Percentiles rank a stretch among this genome's conserved stretches.
These are phyloP conservation scores for Stagonosporopsis chrysanthemi DNA, from an alignment of 2,329 filamentous ascomycete genomes.

Conservation along the genomic window DNA sequence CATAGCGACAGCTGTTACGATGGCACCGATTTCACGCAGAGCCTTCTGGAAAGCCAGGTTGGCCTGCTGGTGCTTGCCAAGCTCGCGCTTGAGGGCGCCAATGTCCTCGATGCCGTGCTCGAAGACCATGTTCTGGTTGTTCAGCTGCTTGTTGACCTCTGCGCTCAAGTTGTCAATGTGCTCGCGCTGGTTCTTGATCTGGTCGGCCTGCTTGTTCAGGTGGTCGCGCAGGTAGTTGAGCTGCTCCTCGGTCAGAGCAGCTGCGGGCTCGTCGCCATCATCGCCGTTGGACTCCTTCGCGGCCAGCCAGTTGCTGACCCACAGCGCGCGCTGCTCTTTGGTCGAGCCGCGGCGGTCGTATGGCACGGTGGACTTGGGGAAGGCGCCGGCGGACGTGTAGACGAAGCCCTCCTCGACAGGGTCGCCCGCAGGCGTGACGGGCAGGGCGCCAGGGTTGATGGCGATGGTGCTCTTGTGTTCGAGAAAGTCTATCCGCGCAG, in stretches of 20 bases:
- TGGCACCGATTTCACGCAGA: conserved; percentile 93
- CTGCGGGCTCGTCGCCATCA: conserved; percentile 55
- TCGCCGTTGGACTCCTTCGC: conserved; percentile 61
- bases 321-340: conserved; percentile 49
- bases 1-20: conserved; percentile 93
- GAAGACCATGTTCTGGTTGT: conserved; percentile 81
- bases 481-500: conserved; percentile 78
- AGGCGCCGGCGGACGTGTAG: conserved; percentile 51
- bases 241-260: conserved; percentile 78
- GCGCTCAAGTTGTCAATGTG: conserved; percentile 86
- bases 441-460: conserved; percentile 65
- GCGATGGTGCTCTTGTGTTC: conserved; percentile 76
- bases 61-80: conserved; percentile 96
- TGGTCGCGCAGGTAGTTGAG: conserved; percentile 87
- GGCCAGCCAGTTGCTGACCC: conserved; percentile 62
- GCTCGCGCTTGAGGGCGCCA: conserved; percentile 85
- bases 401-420: conserved; percentile 63
- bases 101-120: conserved; percentile 84
- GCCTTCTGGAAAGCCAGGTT: conserved; percentile 99
- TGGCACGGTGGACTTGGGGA: conserved; percentile 43
- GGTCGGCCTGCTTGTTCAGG: conserved; percentile 90
- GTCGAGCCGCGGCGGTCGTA: conserved; percentile 42
- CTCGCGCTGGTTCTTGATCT: conserved; percentile 85
- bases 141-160: conserved; percentile 84
- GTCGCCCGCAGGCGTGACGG: conserved; percentile 80